Conservation (phyloP, 305 asterid species). For the Rubia tinctorum region DNA sequence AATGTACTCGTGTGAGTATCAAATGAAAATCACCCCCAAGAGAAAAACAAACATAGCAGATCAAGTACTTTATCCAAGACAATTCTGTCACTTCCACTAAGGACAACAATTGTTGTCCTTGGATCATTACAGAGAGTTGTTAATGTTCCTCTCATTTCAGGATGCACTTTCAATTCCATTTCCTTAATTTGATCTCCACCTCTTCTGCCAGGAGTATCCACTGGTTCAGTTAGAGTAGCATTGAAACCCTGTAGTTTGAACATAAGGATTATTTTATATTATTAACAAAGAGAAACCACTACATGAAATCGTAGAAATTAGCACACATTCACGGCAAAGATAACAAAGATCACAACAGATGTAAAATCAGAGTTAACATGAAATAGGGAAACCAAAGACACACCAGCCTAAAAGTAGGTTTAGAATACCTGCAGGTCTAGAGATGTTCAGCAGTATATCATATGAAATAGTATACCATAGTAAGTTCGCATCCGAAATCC, state of each 20-base stretch:
- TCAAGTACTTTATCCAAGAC: conserved; percentile 70
- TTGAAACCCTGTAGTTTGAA: conserved; percentile 69
- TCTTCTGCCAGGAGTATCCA: conserved; percentile 76
- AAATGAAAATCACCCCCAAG: conserved; percentile 2
- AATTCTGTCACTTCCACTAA: conserved; percentile 84
- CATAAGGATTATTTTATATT: neutral
- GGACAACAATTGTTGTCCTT: conserved; percentile 84
- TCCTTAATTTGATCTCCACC: conserved; percentile 95
- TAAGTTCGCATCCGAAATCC: neutral
- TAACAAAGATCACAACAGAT: neutral
- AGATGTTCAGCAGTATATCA: neutral
- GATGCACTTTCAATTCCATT: conserved; percentile 94
- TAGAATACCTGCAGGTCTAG: neutral
- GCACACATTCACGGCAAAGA: conserved; percentile 2
- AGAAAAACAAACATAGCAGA: conserved; percentile 21
- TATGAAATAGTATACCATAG: neutral
- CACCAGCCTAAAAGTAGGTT: too few relatives aligned
- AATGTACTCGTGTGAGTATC: conserved; percentile 24
- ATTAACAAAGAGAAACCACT: neutral
- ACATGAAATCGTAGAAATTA: conserved; percentile 5
- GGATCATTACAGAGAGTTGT: conserved; percentile 72
- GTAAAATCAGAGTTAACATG: neutral
- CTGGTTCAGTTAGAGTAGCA: conserved; percentile 78
- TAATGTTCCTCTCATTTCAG: conserved; percentile 65
- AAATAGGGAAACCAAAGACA: too few relatives aligned